phyloP scores from a whole-genome alignment of 1,139 yeast species.

The Candida sojae region DNA sequence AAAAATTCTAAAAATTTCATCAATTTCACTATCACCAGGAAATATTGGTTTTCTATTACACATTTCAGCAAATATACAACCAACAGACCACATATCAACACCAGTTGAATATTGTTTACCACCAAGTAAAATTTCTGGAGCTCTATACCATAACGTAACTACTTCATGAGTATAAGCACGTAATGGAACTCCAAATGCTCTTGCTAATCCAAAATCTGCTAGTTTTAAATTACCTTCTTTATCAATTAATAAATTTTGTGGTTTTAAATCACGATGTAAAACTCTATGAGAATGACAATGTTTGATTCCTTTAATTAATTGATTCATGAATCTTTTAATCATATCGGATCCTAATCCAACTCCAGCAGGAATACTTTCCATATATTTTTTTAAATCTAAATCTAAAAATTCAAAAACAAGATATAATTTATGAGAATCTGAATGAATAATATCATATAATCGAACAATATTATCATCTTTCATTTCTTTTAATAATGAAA shows the following conservation, averaged over 20 bases:
- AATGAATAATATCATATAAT: slow-evolving; percentile 90
- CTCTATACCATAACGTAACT: slow-evolving; percentile 96
- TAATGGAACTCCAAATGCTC: slow-evolving; percentile 96
- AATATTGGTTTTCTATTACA: slow-evolving; percentile 92
- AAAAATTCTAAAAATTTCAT: slow-evolving; percentile 94
- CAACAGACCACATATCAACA: slow-evolving; percentile 98
- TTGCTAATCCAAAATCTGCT: slow-evolving; percentile 96
- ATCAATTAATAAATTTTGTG: slow-evolving; percentile 91
- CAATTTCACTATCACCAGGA: slow-evolving; percentile 98
- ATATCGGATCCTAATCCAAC: slow-evolving; percentile 87
- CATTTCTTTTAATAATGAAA: slow-evolving; percentile 89
- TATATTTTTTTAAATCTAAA: slow-evolving; percentile 90
- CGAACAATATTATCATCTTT: slow-evolving; percentile 91
- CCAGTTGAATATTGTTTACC: slow-evolving; percentile 98
- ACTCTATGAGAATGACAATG: slow-evolving; percentile 96
- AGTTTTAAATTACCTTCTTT: slow-evolving; percentile 93
- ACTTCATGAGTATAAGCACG: slow-evolving; percentile 97
- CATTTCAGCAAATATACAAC: slow-evolving; percentile 98
- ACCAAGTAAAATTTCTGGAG: slow-evolving; percentile 94
- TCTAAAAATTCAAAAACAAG: slow-evolving; percentile 93
- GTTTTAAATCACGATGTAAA: slow-evolving; percentile 93
- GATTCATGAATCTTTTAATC: slow-evolving; percentile 92
- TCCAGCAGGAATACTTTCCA: slow-evolving; percentile 94
- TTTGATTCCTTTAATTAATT: slow-evolving; percentile 86
- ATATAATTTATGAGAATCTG: slow-evolving; percentile 93